Evolutionary conservation across 371 early-diverging fungal genomes (phyloP).

Genomic region (Rhizopus arrhizus): DNA sequence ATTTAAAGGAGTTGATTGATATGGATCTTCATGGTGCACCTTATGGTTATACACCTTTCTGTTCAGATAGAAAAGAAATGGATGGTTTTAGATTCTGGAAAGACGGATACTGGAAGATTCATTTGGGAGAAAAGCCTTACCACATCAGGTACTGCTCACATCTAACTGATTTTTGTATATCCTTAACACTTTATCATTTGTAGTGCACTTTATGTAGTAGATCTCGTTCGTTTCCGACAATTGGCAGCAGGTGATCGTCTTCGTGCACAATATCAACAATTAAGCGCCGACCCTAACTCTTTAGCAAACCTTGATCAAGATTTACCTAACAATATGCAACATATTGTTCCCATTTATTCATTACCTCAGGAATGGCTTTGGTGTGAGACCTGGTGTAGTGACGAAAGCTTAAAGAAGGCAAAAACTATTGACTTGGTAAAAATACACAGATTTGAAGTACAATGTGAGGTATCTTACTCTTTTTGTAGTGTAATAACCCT

Average conservation of each 20-base stretch:
- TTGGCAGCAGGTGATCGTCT: conserved; percentile 93
- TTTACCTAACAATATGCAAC: conserved; percentile 94
- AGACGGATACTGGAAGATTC: conserved; percentile 91
- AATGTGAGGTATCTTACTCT: neutral
- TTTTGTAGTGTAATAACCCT: conserved; percentile 91
- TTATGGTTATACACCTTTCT: conserved; percentile 96
- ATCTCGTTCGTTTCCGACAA: conserved; percentile 87
- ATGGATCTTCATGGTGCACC: conserved; percentile 91
- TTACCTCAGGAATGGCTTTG: conserved; percentile 95
- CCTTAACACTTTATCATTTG: neutral
- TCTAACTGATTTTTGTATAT: neutral
- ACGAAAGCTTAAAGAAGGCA: conserved; percentile 76
- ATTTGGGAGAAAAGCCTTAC: conserved; percentile 87
- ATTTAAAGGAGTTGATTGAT: conserved; percentile 87
- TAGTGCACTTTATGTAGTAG: conserved; percentile 92
- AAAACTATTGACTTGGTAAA: conserved; percentile 94
- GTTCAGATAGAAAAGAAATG: conserved; percentile 89
- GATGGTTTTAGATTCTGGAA: conserved; percentile 97
- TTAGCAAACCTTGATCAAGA: conserved; percentile 96
- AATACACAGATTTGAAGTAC: neutral
- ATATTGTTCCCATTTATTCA: conserved; percentile 87
- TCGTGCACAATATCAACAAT: conserved; percentile 89
- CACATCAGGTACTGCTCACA: conserved; percentile 69
- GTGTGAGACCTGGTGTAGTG: conserved; percentile 98
- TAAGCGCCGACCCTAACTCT: conserved; percentile 86